Evolutionary conservation across 108 stramenopile species (phyloP), one percentile per base, ranked within the genome.

Genomic region (Pseudonitzschia delicatissima): DNA sequence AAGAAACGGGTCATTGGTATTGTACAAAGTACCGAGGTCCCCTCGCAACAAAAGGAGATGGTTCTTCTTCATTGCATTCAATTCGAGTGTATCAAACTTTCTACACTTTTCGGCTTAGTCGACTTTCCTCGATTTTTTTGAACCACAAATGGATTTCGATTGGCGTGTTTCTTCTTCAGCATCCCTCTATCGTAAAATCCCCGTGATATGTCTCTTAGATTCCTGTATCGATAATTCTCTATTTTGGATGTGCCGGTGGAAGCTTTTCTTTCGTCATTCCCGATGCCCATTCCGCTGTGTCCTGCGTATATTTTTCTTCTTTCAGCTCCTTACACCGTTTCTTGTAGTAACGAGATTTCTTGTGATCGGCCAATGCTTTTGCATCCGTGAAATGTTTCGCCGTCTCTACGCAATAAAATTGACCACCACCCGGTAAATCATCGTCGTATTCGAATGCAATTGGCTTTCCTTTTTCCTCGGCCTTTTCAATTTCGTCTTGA

Each of bases 381-480:
- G 85, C 85, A 80, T 96, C 93, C 27, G 84, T 82, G 73, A 98
- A 98, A 72, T 99, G 97, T 64, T 92, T 82, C 45, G 83, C 96
- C 5, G 97, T 97, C 74, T 96, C 96, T 13, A 87, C 79, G 66
- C 96, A 96, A 69, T 96, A 99, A 81, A 97, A 99, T 66, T 98
- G 98, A 28, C 98, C 98, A 27, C 95, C 94, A 37, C 98, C 98
- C 0, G 98, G 97, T 7, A 99, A 76, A 57, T 99, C 98, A 48
- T 97, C 97, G 73, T 99, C 97, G 57, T 80, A 91, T 13, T 88
- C 87, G 50, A 97, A 93, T n/a, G 76, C 69, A 42, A 69, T 77
- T 4, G 84, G 86, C 5, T 77, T 74, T 29, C 92, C 93, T 25
- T 69, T 79, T 36, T 76, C 67, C 44, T 74, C 61, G 11, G 90